Evolutionary conservation across 352 stramenopile genomes (phyloP), one percentile per base, ranked within the genome.

Genomic region (Phytophthora podocarpi): DNA sequence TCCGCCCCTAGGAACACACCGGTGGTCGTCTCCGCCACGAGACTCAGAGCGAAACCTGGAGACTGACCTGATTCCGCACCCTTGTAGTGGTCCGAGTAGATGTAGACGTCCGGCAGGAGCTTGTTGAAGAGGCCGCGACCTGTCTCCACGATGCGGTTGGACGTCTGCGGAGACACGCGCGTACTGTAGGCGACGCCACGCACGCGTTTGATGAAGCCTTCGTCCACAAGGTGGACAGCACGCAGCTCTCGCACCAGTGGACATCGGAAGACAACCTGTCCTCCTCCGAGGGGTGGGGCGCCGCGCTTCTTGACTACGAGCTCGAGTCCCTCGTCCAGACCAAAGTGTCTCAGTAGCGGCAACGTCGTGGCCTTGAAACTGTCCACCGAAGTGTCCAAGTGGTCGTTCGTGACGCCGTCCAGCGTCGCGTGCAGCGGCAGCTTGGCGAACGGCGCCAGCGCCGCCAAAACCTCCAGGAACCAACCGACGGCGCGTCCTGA

Each of bases 31-130:
- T 99, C 96, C 0, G 96, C 94, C n/a, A 98, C 90, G 9, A 99
- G 78, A 24, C 92, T 90, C 16, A 98, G 67, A 53, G 89, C 91
- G 53, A 98, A 96, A 27, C 96, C 97, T 1, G 97, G 96, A 57
- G 84, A 95, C 52, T 93, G 81, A 5, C 87, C 87, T 8, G 87
- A 96, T 60, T 96, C 86, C 24, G 85, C 76, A 34, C 92, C 93
- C 55, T 96, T 98, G 76, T 99, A 98, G 62, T 98, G 97, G 78
- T 99, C 98, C 28, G 97, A 99, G 77, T 98, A 97, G 63, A 99
- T 99, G 86, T 99, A 99, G 39, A 99, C 97, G 70, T 99, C 98
- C 0, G 98, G 97, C 21, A 99, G 70, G 32, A 99, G 86, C 60
- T 97, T 85, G 72, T 99, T 99, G 60, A 99, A 98, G 4, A 99